A percentile compares a stretch with the other conserved stretches of the same genome.
Conservation (phyloP, 1,284 basidiomycete genomes). For the Pisolithus thermaeus region DNA sequence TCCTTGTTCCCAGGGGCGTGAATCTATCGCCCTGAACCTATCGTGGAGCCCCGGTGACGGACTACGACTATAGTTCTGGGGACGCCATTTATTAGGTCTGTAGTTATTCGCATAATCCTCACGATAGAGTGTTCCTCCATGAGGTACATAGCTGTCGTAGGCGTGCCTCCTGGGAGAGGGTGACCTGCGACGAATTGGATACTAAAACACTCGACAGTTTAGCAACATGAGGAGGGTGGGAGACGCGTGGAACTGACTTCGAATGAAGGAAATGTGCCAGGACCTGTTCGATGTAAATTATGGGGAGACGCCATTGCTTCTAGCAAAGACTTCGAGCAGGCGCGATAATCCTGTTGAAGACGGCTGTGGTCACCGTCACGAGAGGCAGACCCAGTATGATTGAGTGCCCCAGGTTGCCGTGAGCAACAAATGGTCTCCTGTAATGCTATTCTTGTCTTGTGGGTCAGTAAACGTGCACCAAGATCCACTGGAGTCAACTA, state of each 20-base stretch:
- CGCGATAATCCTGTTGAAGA: slow-evolving; percentile 13
- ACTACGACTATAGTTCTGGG: slow-evolving; percentile 39
- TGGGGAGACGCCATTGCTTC: slow-evolving; percentile 8
- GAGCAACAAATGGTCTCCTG: background rate
- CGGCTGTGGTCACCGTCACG: background rate
- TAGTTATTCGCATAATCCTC: slow-evolving; percentile 39
- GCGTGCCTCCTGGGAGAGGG: slow-evolving; percentile 43
- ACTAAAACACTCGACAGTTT: slow-evolving; percentile 29
- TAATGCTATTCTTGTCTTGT: background rate
- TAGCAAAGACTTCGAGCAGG: background rate
- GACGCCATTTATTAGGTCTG: slow-evolving; percentile 32
- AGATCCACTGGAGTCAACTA: slow-evolving; percentile 2
- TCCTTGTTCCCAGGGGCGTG: slow-evolving; percentile 29
- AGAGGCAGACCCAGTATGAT: slow-evolving; percentile 20
- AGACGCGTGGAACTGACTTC: slow-evolving; percentile 28
- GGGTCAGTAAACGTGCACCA: slow-evolving; percentile 2
- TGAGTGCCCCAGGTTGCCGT: background rate
- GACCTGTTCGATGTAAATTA: slow-evolving; percentile 23
- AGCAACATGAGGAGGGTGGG: slow-evolving; percentile 15
- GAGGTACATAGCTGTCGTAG: slow-evolving; percentile 48
- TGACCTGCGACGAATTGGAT: slow-evolving; percentile 38
- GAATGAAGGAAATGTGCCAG: slow-evolving; percentile 20
- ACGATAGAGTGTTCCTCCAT: slow-evolving; percentile 33
- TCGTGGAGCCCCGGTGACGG: slow-evolving; percentile 50
- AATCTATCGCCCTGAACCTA: slow-evolving; percentile 27